Evolutionary conservation across 2,329 filamentous ascomycete genomes (phyloP).

Genomic region (Aspergillus sp.): DNA sequence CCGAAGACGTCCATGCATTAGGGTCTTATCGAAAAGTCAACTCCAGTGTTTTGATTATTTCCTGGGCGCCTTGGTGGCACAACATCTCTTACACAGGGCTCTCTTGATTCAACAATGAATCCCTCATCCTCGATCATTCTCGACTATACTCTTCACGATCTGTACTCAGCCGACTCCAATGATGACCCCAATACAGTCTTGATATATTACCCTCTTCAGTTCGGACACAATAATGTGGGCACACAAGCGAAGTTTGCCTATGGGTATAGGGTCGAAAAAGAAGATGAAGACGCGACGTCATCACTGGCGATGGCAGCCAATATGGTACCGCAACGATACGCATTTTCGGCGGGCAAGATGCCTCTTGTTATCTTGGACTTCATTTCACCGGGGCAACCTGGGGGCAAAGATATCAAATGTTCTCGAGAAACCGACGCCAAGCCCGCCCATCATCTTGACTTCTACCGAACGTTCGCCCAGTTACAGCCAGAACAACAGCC

Average conservation of each 20-base stretch:
- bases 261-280: neutral
- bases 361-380: neutral
- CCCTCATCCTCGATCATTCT: neutral
- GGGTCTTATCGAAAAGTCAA: too few species aligned
- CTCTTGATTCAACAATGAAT: neutral
- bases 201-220: neutral
- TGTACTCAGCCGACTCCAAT: neutral
- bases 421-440: too few species aligned
- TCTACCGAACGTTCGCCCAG: neutral
- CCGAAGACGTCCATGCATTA: neutral
- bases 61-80: too few species aligned
- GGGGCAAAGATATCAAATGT: neutral
- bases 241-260: neutral
- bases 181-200: neutral
- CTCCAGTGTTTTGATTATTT: too few species aligned
- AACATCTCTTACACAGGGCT: too few species aligned
- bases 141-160: slow-evolving; percentile 1
- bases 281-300: neutral
- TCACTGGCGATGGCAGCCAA: neutral
- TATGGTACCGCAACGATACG: neutral
- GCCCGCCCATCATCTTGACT: neutral
- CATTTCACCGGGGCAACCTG: neutral
- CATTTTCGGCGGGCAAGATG: neutral
- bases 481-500: neutral
- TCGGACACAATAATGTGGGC: neutral